Evolutionary conservation across 2,329 filamentous ascomycete species (phyloP), one percentile per base, ranked within the genome.

Genomic region (Colletotrichum sojae): DNA sequence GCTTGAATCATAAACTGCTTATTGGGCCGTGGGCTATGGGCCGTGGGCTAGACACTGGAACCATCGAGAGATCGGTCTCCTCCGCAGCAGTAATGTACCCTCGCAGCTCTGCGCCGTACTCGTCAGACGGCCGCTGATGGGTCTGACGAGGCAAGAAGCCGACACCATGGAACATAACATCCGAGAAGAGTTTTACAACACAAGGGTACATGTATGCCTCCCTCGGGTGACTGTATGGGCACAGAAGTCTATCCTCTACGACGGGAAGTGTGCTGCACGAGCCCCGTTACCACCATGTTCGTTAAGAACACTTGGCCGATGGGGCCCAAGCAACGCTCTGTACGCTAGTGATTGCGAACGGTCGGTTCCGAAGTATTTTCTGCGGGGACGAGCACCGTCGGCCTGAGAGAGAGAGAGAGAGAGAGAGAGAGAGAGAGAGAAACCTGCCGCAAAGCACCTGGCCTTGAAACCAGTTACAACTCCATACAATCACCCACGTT

Each of bases 1-100:
- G 77, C 15, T 72, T 69, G 16, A 75, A 75, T 39, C 77, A 73
- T 49, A 73, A 72, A 18, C 73, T 80, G 2, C 80, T 81, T 13
- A 65, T 83, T 15, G 81, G 80, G 1, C 75, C 78, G n/a, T 83
- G 81, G 80, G 78, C 79, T 5, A n/a, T n/a, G n/a, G 80, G 1
- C 75, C 78, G n/a, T 83, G 81, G 80, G 78, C 79, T 5, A 73
- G 71, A n/a, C 76, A 80, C 43, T 60, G 73, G 10, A 76, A 75
- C 25, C 74, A 75, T 73, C 73, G 80, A 25, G 80, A 82, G 60
- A 77, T 81, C 59, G 81, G 81, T 39, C 75, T 82, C 20, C 82
- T 82, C 61, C 73, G 76, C 31, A 71, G 71, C 51, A 65, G 71
- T 18, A 78, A 82, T 54, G 75, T 74, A 18, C 74, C 82, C 27